These are phyloP conservation scores for Solanum bulbocastanum DNA, from an alignment of 257 asterid genomes.

Conservation along the genomic window DNA sequence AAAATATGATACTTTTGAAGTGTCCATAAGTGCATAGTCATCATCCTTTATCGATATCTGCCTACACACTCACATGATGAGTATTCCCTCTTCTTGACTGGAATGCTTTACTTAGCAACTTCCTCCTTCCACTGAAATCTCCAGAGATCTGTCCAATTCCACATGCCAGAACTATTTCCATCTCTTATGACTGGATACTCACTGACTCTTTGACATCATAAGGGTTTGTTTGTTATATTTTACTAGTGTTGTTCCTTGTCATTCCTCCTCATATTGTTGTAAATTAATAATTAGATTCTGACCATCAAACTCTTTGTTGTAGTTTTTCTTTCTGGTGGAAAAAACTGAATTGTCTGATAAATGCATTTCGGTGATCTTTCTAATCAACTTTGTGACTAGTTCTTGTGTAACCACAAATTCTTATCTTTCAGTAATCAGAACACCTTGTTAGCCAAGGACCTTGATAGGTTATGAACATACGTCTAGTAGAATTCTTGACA, in stretches of 20 bases:
- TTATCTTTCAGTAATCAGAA: neutral
- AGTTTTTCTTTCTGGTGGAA: neutral
- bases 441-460: neutral
- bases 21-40: neutral
- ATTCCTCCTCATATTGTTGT: neutral
- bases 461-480: neutral
- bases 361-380: neutral
- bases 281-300: neutral
- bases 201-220: neutral
- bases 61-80: neutral
- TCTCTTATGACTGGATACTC: neutral
- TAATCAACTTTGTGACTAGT: neutral
- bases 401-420: neutral
- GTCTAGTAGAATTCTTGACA: neutral
- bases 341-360: neutral
- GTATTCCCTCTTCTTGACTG: neutral
- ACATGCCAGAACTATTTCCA: neutral
- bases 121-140: neutral
- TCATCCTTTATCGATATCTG: neutral
- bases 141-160: neutral
- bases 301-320: neutral
- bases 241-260: neutral
- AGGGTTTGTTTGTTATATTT: neutral
- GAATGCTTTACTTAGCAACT: neutral
- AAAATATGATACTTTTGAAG: neutral